These are phyloP conservation scores for Xylaria flabelliformis DNA, from an alignment of 495 filamentous ascomycete species.

Conservation along the genomic window DNA sequence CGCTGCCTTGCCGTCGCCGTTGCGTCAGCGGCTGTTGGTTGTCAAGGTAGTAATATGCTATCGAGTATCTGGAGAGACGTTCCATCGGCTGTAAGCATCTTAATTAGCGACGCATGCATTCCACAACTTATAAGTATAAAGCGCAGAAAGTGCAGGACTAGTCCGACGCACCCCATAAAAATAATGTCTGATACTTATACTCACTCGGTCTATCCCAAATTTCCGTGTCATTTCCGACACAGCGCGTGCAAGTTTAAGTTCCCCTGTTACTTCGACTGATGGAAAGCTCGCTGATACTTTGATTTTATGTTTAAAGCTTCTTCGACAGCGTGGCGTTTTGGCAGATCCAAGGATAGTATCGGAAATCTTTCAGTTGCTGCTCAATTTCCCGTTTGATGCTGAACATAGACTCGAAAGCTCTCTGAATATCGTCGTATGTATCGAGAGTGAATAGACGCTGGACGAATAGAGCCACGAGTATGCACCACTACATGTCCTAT, in stretches of 20 bases:
- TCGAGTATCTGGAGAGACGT: background rate
- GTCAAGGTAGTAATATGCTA: background rate
- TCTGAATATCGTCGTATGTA: background rate
- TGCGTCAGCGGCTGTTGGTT: background rate
- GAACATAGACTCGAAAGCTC: background rate
- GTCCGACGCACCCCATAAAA: slow-evolving; percentile 4
- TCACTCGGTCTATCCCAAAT: background rate
- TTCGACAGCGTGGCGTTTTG: background rate
- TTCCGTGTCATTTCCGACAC: background rate
- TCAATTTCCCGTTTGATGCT: background rate
- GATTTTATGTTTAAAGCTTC: background rate
- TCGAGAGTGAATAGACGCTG: background rate
- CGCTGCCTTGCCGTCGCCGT: background rate
- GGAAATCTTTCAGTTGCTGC: background rate
- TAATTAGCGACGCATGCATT: slow-evolving; percentile 18
- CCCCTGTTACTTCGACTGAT: background rate
- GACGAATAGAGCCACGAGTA: background rate
- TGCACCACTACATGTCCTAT: background rate
- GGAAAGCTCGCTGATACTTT: background rate
- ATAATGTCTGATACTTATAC: background rate
- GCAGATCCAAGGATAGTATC: background rate
- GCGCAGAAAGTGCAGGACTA: background rate
- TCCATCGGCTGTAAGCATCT: slow-evolving; percentile 19
- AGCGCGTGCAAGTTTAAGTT: background rate
- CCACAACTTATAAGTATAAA: background rate